Conservation (phyloP, 345 rosid species). For the Eutrema japonicum region DNA sequence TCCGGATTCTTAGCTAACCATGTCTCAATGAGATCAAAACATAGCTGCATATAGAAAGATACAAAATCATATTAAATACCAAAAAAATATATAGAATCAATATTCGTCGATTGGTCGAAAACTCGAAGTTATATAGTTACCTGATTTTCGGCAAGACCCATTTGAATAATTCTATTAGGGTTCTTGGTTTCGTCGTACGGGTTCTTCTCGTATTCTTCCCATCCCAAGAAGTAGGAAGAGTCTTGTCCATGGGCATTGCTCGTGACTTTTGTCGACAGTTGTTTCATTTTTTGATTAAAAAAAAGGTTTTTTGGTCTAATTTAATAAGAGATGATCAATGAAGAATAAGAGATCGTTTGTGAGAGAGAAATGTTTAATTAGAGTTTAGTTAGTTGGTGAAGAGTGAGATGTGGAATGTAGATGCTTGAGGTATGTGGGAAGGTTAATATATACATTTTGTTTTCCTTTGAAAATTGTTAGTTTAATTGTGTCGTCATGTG, state of each 20-base stretch:
- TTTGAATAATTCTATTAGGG: conserved; percentile 71
- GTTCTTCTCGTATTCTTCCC: conserved; percentile 79
- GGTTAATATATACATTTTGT: conserved; percentile 5
- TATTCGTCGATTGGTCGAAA: neutral
- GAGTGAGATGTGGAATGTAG: conserved; percentile 27
- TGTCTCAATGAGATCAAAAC: conserved; percentile 65
- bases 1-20: conserved; percentile 72
- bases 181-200: conserved; percentile 62
- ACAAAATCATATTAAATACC: conserved; percentile 6
- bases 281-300: conserved; percentile 35
- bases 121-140: conserved; percentile 30
- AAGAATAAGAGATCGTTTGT: conserved; percentile 4
- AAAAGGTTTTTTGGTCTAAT: neutral
- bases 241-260: conserved; percentile 73
- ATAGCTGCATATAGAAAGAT: conserved; percentile 50
- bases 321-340: conserved; percentile 19
- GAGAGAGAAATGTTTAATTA: conserved; percentile 24
- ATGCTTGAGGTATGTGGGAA: conserved; percentile 31
- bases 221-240: conserved; percentile 79
- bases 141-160: conserved; percentile 88
- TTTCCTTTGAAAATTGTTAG: neutral
- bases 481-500: conserved; percentile 19
- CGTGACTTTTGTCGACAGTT: conserved; percentile 62
- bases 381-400: conserved; percentile 35
- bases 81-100: neutral